Evolutionary conservation across 306 rosid genomes (phyloP).

Genomic region (Prunus dulcis): DNA sequence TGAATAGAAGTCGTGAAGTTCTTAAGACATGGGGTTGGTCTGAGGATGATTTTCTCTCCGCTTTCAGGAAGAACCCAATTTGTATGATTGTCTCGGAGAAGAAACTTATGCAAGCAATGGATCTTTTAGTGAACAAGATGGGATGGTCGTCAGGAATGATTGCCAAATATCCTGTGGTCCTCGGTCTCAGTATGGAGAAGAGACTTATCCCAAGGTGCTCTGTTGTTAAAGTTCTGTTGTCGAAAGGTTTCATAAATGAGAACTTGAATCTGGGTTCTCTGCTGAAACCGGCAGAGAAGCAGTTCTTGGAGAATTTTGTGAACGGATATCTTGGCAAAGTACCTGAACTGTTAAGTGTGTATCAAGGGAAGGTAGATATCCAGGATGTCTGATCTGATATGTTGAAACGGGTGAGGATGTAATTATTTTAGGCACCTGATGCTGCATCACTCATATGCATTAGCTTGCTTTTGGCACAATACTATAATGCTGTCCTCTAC

Average conservation of each 20-base stretch:
- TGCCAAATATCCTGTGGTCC: not conserved
- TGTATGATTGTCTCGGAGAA: not conserved
- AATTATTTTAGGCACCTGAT: too few relatives aligned
- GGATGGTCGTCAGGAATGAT: not conserved
- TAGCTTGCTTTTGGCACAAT: too few relatives aligned
- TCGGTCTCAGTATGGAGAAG: not conserved
- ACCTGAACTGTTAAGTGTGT: slow-evolving; percentile 18
- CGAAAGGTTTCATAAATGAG: not conserved
- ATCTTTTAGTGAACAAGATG: not conserved
- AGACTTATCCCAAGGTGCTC: not conserved
- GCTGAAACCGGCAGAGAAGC: not conserved
- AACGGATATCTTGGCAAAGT: not conserved
- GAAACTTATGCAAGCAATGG: not conserved
- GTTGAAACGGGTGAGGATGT: too few relatives aligned
- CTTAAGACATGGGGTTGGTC: not conserved
- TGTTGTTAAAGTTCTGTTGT: not conserved
- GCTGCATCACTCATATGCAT: too few relatives aligned
- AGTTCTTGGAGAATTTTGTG: slow-evolving; percentile 5
- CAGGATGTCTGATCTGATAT: not conserved
- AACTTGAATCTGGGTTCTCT: not conserved
- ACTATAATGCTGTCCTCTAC: too few relatives aligned
- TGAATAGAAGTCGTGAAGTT: not conserved
- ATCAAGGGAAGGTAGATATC: slow-evolving; percentile 9
- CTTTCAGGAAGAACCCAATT: not conserved
- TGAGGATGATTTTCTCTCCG: not conserved